Evolutionary conservation across 1,284 basidiomycete genomes (phyloP), one percentile per base, ranked within the genome.

Genomic region (Leccinum variabile): DNA sequence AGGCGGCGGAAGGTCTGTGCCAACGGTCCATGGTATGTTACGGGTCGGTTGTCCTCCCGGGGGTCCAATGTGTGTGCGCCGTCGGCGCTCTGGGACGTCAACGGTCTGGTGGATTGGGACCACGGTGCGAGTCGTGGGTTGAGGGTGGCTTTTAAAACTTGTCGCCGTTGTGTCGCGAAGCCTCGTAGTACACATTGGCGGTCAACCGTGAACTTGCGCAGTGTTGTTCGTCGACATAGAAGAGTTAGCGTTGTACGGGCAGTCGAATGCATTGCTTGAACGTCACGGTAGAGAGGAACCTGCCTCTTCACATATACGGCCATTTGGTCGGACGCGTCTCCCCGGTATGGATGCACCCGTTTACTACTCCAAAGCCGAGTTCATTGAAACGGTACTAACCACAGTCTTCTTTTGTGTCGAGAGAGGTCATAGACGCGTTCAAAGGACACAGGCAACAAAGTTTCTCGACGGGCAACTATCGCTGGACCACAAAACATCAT

Each of bases 401-500:
- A 22, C 16, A 41, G 37, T 28, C 16, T 35, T 61, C 46, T 66
- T 2, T 13, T 35, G 39, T 7, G 52, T 32, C 52, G 16, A 52
- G 5, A 54, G 28, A 39, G 50, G 56, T n/a, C 37, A 60, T 56
- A 49, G 63, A 66, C 63, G 37, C 28, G 16, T 54, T 55, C 30
- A 62, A 70, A 89, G 87, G 87, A 92, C 70, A 92, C 91, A 65
- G 91, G 91, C 59, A 94, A 96, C 80, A 96, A 96, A 77, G 95
- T 98, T 57, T 97, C 95, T 39, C 87, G 95, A 55, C 88, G 92
- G 66, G 94, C 95, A 9, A 89, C 88, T n/a, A 98, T 99, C 68
- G 86, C 90, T 52, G 97, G 97, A 9, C 94, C 95, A 7, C 91
- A 95, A 73, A 98, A 98, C 74, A 99, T 99, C 73, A 94, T 98